Evolutionary conservation across 306 rosid species (phyloP), one percentile per base, ranked within the genome.

Genomic region (Lotus japonicus): DNA sequence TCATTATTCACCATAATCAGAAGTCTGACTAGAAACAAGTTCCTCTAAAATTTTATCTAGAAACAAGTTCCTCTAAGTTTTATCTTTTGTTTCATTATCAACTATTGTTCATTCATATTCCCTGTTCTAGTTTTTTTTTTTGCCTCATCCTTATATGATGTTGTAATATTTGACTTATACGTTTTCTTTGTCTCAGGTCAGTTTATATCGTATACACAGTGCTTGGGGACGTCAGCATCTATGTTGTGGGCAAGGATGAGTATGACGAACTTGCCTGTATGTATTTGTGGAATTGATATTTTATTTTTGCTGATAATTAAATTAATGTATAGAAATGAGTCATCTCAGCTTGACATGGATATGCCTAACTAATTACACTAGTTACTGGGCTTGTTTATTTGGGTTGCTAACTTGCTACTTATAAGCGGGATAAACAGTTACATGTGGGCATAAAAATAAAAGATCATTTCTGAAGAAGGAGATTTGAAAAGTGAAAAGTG

Each of bases 211-310:
- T 92, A 36, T 92, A 88, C 87, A 90, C 96, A 3, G 89, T 88
- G 58, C 94, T 92, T 33, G 98, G 98, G 17, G 97, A 92, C 82
- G 97, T 92, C 81, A 86, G 91, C 73, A 86, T 92, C 73, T 92
- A 78, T 58, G 77, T 88, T 42, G 94, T 88, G 70, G 98, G 98
- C 58, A 92, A 92, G 86, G 98, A 92, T 2, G 96, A 82, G 80
- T 90, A 85, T 28, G 97, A 90, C 68, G 97, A 88, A 76, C 89
- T 90, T 79, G 95, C 97, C 14, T 77, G 95, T 90, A 81, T 46
- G 95, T 88, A 69, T 69, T 54, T 49, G 4, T 7, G 42, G 11
- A 52, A 21, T 70, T 56, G 33, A 9, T 70, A 14, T 63, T 56
- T 38, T 42, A 33, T 9, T 38, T 9, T 15, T 17, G 19, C 36